These are phyloP conservation scores for Microsporum canis DNA, from an alignment of 2,329 filamentous ascomycete genomes.

Conservation along the genomic window DNA sequence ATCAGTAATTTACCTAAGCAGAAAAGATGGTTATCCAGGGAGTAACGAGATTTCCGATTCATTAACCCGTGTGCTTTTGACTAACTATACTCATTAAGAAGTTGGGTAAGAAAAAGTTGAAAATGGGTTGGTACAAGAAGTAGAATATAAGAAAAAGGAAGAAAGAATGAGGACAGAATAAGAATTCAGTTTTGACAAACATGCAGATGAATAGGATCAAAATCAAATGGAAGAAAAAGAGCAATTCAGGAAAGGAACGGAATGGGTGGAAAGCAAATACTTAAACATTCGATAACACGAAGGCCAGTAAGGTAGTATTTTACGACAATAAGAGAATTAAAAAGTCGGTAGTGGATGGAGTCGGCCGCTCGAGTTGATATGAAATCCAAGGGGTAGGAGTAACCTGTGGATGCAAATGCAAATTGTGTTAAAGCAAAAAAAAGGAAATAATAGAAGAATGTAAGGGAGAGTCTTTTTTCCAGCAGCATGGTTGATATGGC, in stretches of 20 bases:
- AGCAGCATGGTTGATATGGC: not conserved
- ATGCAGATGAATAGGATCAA: not conserved
- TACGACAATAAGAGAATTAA: not conserved
- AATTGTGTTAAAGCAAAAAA: not conserved
- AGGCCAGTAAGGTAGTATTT: not conserved
- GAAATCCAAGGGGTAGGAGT: not conserved
- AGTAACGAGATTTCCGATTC: not conserved
- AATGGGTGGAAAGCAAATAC: not conserved
- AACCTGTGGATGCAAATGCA: not conserved
- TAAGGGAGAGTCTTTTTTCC: not conserved
- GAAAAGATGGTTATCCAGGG: not conserved
- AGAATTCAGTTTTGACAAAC: not conserved
- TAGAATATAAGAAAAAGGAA: not conserved
- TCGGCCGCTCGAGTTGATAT: not conserved
- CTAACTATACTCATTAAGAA: constrained; percentile 2
- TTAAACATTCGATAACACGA: not conserved
- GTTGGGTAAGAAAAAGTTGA: not conserved
- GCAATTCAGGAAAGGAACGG: not conserved
- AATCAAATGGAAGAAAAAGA: not conserved
- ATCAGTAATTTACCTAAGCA: not conserved
- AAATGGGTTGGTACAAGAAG: constrained; percentile 1
- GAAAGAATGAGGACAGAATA: not conserved
- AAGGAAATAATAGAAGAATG: not conserved
- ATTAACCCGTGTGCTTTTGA: not conserved
- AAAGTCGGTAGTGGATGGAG: not conserved